Conservation (phyloP, 176 grass and related monocot genomes). For the Eleusine coracana region DNA sequence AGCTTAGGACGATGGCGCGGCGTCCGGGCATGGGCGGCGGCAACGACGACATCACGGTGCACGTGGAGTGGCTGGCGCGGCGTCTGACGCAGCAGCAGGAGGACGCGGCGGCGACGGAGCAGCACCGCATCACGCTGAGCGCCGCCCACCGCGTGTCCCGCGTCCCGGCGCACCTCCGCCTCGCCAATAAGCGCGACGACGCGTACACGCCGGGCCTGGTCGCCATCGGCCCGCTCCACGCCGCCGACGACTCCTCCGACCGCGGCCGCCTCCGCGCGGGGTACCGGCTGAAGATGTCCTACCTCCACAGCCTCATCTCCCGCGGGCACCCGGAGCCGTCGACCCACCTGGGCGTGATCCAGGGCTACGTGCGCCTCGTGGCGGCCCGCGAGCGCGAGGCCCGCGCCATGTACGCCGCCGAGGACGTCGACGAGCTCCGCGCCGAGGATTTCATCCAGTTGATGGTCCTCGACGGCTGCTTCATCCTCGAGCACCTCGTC, state of each 20-base stretch:
- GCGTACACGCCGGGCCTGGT: constrained; percentile 52
- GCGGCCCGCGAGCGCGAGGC: constrained; percentile 39
- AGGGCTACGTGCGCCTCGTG: constrained; percentile 43
- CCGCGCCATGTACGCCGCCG: constrained; percentile 46
- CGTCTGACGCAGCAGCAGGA: constrained; percentile 33
- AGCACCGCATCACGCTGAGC: constrained; percentile 27
- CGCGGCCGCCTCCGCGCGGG: constrained; percentile 8
- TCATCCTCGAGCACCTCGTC: constrained; percentile 59
- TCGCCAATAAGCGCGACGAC: neutral
- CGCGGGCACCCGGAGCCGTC: constrained; percentile 35
- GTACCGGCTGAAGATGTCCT: constrained; percentile 39
- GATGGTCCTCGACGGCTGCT: constrained; percentile 61
- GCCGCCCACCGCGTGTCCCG: constrained; percentile 24
- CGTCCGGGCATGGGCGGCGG: neutral
- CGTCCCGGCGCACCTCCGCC: constrained; percentile 40
- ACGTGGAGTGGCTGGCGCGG: constrained; percentile 37
- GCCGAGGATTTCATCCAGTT: constrained; percentile 31
- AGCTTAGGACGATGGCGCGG: neutral
- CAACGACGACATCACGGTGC: constrained; percentile 41
- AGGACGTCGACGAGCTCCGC: neutral
- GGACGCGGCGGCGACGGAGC: constrained; percentile 35
- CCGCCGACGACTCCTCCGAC: neutral
- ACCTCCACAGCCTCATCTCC: constrained; percentile 58
- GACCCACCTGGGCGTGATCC: constrained; percentile 27
- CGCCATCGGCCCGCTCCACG: constrained; percentile 58